phyloP scores from a whole-genome alignment of 1,284 basidiomycete genomes.

The Schizopora paradoxa region DNA sequence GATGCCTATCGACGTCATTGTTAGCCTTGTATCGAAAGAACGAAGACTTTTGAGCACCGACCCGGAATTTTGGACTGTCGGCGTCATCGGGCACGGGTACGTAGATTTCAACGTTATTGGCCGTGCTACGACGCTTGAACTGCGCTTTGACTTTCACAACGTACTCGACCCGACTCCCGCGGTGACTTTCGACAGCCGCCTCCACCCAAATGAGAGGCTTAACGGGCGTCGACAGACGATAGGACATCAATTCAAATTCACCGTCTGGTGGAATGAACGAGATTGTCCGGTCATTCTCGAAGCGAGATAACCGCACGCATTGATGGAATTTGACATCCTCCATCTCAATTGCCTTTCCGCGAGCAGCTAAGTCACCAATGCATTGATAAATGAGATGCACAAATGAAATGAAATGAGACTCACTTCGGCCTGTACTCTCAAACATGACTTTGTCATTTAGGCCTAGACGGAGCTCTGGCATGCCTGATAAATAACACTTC shows the following conservation, averaged over 20 bases:
- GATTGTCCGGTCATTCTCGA: conserved; percentile 99
- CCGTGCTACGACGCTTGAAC: conserved; percentile 94
- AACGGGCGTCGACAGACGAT: conserved; percentile 91
- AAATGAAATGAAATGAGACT: conserved; percentile 28
- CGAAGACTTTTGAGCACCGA: conserved; percentile 33
- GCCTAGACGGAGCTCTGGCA: conserved; percentile 95
- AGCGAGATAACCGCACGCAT: conserved; percentile 97
- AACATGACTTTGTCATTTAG: conserved; percentile 99
- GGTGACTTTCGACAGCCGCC: conserved; percentile 92
- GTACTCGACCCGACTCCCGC: conserved; percentile 92
- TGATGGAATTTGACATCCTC: conserved; percentile 99
- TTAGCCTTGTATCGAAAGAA: conserved; percentile 1
- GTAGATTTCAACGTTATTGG: conserved; percentile 98
- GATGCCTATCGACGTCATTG: conserved; percentile 62
- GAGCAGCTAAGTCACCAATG: conserved; percentile 55
- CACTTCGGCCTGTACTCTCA: conserved; percentile 91
- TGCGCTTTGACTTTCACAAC: conserved; percentile 98
- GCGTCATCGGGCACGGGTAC: conserved; percentile 98
- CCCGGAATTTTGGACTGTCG: conserved; percentile 95
- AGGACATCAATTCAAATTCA: conserved; percentile 98
- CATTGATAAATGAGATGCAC: background rate
- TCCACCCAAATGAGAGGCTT: conserved; percentile 99
- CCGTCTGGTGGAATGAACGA: conserved; percentile 99
- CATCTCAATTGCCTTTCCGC: conserved; percentile 99
- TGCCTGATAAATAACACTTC: conserved; percentile 99